Percentiles rank a stretch among this genome's conserved stretches.
phyloP scores from a whole-genome alignment of 2,329 filamentous ascomycete genomes.

The Beauveria pseudobassiana region DNA sequence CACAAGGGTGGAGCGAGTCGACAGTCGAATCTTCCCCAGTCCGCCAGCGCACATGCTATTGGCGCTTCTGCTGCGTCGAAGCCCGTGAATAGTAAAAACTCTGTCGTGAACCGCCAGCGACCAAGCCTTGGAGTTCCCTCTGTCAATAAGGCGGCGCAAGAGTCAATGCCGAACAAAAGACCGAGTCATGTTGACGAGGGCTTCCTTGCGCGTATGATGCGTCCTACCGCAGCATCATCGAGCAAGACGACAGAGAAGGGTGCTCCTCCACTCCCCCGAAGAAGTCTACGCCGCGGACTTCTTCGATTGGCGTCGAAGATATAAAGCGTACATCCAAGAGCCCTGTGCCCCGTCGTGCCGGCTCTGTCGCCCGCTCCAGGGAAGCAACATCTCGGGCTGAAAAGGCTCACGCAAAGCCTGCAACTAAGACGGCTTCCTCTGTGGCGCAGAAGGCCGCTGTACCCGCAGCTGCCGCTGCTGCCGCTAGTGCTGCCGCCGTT shows the following conservation, averaged over 20 bases:
- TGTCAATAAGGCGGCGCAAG: conserved; percentile 42
- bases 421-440: not conserved
- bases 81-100: conserved; percentile 36
- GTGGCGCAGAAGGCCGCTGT: not conserved
- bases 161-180: conserved; percentile 35
- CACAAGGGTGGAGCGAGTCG: conserved; percentile 41
- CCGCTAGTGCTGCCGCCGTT: not conserved
- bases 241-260: conserved; percentile 60
- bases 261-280: conserved; percentile 38
- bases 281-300: conserved; percentile 21
- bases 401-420: not conserved
- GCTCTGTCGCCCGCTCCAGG: conserved; percentile 1
- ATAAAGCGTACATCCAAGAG: conserved; percentile 18
- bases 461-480: not conserved
- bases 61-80: conserved; percentile 31
- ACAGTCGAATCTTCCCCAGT: conserved; percentile 27
- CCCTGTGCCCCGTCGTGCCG: conserved; percentile 11
- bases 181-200: conserved; percentile 56
- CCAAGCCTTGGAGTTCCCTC: conserved; percentile 52
- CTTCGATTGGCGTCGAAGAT: not conserved
- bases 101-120: conserved; percentile 35
- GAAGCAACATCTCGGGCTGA: conserved; percentile 1
- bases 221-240: conserved; percentile 62
- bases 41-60: conserved; percentile 20
- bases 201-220: conserved; percentile 76